Base-by-base conservation (phyloP, 768 basidiomycete species). In the Termitomyces sp. region DNA sequence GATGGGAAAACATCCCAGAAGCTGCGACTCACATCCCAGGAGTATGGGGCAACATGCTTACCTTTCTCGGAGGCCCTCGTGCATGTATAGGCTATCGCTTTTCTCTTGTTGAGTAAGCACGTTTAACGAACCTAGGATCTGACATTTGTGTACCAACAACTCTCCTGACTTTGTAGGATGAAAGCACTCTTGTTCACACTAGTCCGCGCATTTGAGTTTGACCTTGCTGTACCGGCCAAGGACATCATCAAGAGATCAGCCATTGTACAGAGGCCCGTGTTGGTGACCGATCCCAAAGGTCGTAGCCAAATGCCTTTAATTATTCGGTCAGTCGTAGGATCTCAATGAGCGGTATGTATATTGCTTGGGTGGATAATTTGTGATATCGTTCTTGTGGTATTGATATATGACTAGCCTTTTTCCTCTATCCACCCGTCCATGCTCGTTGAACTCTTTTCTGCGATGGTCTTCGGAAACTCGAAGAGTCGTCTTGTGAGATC, bases 21-120 rank as follows among this genome's bases (percentile, higher is more conserved):
- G 71, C 70, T 1, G 76, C 72, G 1, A 64, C 64, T 3, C 55
- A 64, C 0, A 69, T 87, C 21, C 87, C 87, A 5, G 82, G 85
- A 6, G 74, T 87, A 0, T 86, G 80, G 78, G 75, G 79, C 8
- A 78, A 85, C 62, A 63, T 82, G 59, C 64, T 87, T 37, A 77
- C 81, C 0, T 89, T 89, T 75, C 61, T 85, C 2, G 83, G 83
- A 35, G 87, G 87, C 5, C 81, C 84, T 14, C 76, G 78, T 19
- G 76, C 83, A 0, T 89, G 86, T 58, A 86, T 87, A 38, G 85
- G 85, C 0, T 87, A 80, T 64, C 78, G 81, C 4, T 87, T 87
- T 64, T 74, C 86, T 14, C 66, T 87, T 21, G 67, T 76, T 30
- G 80, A 80, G 80, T 80, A 46, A 55, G 78, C 35, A 44, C 23